Evolutionary conservation across 2,329 filamentous ascomycete genomes (phyloP), one percentile per base, ranked within the genome.

Genomic region (Cladobotryum mycophilum): DNA sequence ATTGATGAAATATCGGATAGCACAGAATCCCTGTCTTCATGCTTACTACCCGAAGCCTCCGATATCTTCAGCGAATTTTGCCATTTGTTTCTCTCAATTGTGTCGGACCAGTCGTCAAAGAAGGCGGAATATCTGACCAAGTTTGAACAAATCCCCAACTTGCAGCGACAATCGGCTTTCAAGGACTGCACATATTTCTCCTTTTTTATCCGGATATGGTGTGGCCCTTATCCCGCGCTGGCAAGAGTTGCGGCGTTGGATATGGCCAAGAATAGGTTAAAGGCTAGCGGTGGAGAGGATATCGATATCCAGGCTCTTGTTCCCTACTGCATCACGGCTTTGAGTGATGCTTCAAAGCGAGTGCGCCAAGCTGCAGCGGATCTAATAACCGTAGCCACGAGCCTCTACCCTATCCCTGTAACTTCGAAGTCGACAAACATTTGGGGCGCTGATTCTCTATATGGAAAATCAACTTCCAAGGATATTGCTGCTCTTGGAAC

Each of bases 141-240:
- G 49, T 82, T 86, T 55, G 76, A 84, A 48, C 66, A 75, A 8
- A 67, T 76, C 6, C 71, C 80, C 0, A 71, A 81, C 42, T 68
- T 89, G 11, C 71, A 76, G 47, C 76, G 75, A 34, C 67, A 76
- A 22, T 65, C 71, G 5, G 83, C 81, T 1, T 68, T 79, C 34
- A 76, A 80, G 44, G 76, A 81, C 35, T 79, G 82, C 37, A 80
- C 87, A 18, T 90, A 86, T 60, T 72, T 90, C 51, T 85, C 82
- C 14, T 92, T 95, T 65, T 84, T 92, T 57, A 76, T 85, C 51
- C 79, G 84, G 48, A 79, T 89, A 14, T 90, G 88, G 81, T 87
- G 80, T 52, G 84, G 86, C 0, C 75, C 82, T 1, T 85, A 85
- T 61, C 85, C 88, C 6, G 81, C 81, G 2, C 70, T 87, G 42